These are phyloP conservation scores for Heterobasidion annosum DNA, from an alignment of 1,284 basidiomycete genomes.

Conservation along the genomic window DNA sequence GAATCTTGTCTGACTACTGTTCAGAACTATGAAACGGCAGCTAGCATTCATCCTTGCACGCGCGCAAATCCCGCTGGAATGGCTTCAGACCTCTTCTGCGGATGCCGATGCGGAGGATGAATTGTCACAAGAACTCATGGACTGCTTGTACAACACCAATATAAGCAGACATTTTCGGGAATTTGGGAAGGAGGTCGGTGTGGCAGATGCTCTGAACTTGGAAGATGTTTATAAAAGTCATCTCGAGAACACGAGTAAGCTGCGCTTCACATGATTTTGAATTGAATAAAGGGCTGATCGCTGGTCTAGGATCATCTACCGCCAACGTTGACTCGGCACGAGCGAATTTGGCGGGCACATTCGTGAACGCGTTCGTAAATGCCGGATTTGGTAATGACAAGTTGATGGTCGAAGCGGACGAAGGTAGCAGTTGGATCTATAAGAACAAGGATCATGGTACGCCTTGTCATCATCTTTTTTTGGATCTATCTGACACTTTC, in stretches of 20 bases:
- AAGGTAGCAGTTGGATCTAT: slow-evolving; percentile 98
- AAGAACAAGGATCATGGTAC: slow-evolving; percentile 97
- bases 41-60: slow-evolving; percentile 92
- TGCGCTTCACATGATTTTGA: neutral
- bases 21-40: slow-evolving; percentile 88
- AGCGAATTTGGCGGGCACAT: slow-evolving; percentile 92
- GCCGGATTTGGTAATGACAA: slow-evolving; percentile 99
- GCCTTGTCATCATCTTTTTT: slow-evolving; percentile 11
- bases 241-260: slow-evolving; percentile 79
- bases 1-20: neutral
- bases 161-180: slow-evolving; percentile 82
- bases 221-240: slow-evolving; percentile 99
- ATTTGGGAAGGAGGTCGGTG: slow-evolving; percentile 94
- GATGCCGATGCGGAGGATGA: slow-evolving; percentile 54
- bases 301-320: slow-evolving; percentile 34
- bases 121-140: slow-evolving; percentile 76
- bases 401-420: slow-evolving; percentile 93
- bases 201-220: slow-evolving; percentile 82
- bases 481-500: slow-evolving; percentile 1
- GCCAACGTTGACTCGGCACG: slow-evolving; percentile 88
- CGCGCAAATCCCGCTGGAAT: slow-evolving; percentile 86
- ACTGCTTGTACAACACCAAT: slow-evolving; percentile 79
- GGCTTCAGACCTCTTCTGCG: slow-evolving; percentile 66
- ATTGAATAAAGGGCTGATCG: slow-evolving; percentile 1
- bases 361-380: slow-evolving; percentile 99